phyloP scores from a whole-genome alignment of 352 stramenopile genomes.

The Pythium plurisporium region DNA sequence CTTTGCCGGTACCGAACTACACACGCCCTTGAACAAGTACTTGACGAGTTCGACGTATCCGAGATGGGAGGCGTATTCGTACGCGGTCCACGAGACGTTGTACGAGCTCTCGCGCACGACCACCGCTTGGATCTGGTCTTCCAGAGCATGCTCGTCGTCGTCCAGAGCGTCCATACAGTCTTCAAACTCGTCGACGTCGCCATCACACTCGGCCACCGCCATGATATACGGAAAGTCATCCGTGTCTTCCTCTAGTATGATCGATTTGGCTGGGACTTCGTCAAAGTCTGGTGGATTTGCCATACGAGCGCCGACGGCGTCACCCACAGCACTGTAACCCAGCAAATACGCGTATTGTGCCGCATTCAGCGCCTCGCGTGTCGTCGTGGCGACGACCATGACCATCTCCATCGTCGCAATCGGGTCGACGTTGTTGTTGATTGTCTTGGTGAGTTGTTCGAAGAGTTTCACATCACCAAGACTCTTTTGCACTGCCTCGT shows the following conservation, averaged over 20 bases:
- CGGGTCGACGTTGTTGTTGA: constrained; percentile 1
- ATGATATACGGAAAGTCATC: constrained; percentile 4
- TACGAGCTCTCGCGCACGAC: constrained; percentile 3
- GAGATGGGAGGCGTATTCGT: constrained; percentile 20
- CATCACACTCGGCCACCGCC: background rate
- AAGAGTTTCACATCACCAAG: constrained; percentile 1
- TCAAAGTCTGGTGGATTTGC: background rate
- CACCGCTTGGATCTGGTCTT: constrained; percentile 4
- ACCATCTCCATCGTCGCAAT: constrained; percentile 1
- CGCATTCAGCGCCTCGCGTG: background rate
- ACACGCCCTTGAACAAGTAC: constrained; percentile 13
- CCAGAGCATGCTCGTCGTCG: constrained; percentile 12
- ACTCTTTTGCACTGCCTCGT: constrained; percentile 12
- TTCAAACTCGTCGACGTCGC: constrained; percentile 7
- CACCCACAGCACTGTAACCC: background rate
- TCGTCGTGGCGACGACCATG: background rate
- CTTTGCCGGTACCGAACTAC: background rate
- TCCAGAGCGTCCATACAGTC: constrained; percentile 3
- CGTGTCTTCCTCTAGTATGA: background rate
- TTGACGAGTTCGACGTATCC: constrained; percentile 24
- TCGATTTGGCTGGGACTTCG: background rate
- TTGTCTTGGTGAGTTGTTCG: background rate
- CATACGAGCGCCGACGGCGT: constrained; percentile 2
- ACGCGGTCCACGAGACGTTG: constrained; percentile 8
- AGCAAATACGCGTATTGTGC: constrained; percentile 11